Evolutionary conservation across 1,284 basidiomycete genomes (phyloP).

Genomic region (Rhodotorula glutinis): DNA sequence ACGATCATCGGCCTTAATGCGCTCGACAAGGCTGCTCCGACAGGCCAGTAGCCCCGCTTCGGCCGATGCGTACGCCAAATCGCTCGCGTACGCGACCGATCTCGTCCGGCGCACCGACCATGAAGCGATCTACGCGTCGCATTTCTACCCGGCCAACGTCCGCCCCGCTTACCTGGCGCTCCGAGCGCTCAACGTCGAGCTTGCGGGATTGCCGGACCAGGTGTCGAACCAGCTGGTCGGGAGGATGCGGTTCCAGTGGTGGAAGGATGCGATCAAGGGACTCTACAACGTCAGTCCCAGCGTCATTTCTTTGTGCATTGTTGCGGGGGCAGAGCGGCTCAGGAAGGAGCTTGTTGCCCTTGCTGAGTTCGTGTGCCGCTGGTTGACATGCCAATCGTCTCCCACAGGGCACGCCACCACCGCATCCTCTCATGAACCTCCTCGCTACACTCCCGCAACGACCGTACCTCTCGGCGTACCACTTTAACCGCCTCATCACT

Average conservation of each 20-base stretch:
- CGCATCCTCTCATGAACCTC: constrained; percentile 38
- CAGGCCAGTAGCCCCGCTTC: neutral
- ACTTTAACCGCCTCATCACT: constrained; percentile 38
- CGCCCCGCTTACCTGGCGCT: constrained; percentile 74
- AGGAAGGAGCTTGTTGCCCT: too few species aligned
- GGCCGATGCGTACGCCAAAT: constrained; percentile 10
- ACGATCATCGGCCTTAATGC: constrained; percentile 2
- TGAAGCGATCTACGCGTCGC: constrained; percentile 70
- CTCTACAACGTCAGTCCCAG: constrained; percentile 62
- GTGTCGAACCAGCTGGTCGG: constrained; percentile 77
- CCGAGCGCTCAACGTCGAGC: constrained; percentile 84
- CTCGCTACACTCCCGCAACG: constrained; percentile 30
- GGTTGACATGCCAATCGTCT: too few species aligned
- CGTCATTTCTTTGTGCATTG: too few species aligned
- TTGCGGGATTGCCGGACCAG: constrained; percentile 73
- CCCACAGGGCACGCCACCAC: constrained; percentile 25
- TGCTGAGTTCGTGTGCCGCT: too few species aligned
- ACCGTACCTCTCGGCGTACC: constrained; percentile 38
- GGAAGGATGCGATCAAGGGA: constrained; percentile 76
- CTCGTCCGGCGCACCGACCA: constrained; percentile 50
- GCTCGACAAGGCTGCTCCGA: neutral
- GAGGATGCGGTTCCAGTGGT: constrained; percentile 86
- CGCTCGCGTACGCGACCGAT: constrained; percentile 47
- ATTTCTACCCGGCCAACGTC: constrained; percentile 67
- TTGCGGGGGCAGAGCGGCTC: neutral